Evolutionary conservation across 805 yeast species (phyloP).

Genomic region (Starmerella bacillaris): DNA sequence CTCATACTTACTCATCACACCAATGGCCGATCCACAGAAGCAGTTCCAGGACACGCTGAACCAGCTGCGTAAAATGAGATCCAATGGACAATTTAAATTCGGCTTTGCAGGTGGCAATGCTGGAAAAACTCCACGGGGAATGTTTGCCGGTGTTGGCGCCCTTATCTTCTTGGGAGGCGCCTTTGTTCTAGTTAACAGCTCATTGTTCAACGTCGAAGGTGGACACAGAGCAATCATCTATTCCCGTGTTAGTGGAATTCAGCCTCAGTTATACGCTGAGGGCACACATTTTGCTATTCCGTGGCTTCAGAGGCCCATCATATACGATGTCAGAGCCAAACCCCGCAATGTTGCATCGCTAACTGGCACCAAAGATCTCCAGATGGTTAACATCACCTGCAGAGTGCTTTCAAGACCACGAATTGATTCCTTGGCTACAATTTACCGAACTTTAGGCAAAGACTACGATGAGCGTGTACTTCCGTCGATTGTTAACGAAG

Average conservation of each 20-base stretch:
- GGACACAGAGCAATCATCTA: conserved; percentile 95
- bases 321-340: conserved; percentile 90
- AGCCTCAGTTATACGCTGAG: conserved; percentile 65
- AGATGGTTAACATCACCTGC: conserved; percentile 98
- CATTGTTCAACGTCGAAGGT: conserved; percentile 83
- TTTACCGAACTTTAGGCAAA: conserved; percentile 78
- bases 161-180: conserved; percentile 41
- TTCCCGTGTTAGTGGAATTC: conserved; percentile 72
- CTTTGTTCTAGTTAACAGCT: conserved; percentile 32
- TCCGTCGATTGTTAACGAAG: conserved; percentile 97
- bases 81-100: background rate
- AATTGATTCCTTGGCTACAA: conserved; percentile 54
- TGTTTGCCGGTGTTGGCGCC: conserved; percentile 49
- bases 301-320: conserved; percentile 82
- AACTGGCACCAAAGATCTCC: conserved; percentile 95
- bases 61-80: conserved; percentile 9
- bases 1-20: too few species aligned
- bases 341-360: conserved; percentile 91
- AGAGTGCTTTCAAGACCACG: conserved; percentile 88
- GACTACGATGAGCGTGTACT: conserved; percentile 95
- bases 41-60: conserved; percentile 14
- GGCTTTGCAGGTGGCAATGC: conserved; percentile 16
- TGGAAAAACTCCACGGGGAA: conserved; percentile 37
- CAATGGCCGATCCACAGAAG: too few species aligned
- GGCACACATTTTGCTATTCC: conserved; percentile 93